These are phyloP conservation scores for Orbilia brochopaga DNA, from an alignment of 2,329 filamentous ascomycete species.

Conservation along the genomic window DNA sequence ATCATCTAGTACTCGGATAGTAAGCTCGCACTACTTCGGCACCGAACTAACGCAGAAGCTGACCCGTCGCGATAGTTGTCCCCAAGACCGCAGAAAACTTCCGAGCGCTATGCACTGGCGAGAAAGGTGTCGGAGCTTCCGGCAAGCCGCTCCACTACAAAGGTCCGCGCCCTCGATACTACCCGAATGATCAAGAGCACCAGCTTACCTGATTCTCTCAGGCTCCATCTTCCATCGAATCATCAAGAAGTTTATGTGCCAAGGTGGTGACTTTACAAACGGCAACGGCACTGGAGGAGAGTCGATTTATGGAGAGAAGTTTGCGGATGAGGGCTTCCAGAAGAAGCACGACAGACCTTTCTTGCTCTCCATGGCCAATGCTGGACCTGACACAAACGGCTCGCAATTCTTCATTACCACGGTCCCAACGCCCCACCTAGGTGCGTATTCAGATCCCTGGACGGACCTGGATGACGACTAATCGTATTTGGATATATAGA, in stretches of 20 bases:
- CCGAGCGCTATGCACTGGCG: conserved; percentile 89
- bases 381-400: conserved; percentile 91
- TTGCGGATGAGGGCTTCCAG: conserved; percentile 89
- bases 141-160: conserved; percentile 93
- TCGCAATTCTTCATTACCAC: conserved; percentile 99
- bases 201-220: conserved; percentile 87
- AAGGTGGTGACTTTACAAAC: conserved; percentile 75
- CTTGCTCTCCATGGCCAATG: conserved; percentile 94
- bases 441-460: not conserved
- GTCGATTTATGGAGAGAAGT: conserved; percentile 87
- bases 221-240: conserved; percentile 96
- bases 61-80: conserved; percentile 73
- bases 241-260: conserved; percentile 98
- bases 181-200: conserved; percentile 7
- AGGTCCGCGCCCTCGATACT: conserved; percentile 58
- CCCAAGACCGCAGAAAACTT: conserved; percentile 98
- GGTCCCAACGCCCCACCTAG: conserved; percentile 57
- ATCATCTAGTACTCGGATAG: conserved; percentile 61
- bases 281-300: conserved; percentile 90
- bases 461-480: not conserved
- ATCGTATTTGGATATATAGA: conserved; percentile 63
- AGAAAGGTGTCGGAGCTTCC: conserved; percentile 81
- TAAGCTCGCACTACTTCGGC: conserved; percentile 54
- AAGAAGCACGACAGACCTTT: conserved; percentile 91
- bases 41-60: conserved; percentile 42